phyloP scores from a whole-genome alignment of 1,139 yeast species.

The Casaregolazyma lundiana region DNA sequence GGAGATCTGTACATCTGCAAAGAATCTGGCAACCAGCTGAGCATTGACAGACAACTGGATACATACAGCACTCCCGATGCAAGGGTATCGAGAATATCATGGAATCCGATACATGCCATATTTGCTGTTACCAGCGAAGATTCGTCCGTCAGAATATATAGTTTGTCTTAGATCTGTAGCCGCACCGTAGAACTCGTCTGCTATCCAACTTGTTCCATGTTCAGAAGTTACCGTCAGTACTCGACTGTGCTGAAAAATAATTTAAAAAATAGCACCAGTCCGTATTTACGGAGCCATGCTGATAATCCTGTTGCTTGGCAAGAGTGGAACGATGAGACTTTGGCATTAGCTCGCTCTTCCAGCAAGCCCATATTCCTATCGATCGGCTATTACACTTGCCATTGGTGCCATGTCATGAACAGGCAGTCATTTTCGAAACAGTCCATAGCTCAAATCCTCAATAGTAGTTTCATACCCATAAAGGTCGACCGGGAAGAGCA shows the following conservation, averaged over 20 bases:
- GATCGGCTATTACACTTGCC: constrained; percentile 38
- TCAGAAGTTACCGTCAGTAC: constrained; percentile 1
- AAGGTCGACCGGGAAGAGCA: constrained; percentile 38
- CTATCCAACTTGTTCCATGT: background rate
- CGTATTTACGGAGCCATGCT: constrained; percentile 28
- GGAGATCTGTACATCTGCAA: constrained; percentile 44
- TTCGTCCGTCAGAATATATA: constrained; percentile 43
- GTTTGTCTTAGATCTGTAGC: background rate
- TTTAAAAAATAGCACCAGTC: constrained; percentile 26
- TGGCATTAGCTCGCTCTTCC: constrained; percentile 30
- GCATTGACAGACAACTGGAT: constrained; percentile 24
- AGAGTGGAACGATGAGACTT: constrained; percentile 33
- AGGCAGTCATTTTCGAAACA: constrained; percentile 31
- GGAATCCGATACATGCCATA: constrained; percentile 37
- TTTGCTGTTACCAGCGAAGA: constrained; percentile 72
- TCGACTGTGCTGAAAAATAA: constrained; percentile 20
- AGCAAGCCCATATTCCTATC: constrained; percentile 36
- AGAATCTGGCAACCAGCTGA: constrained; percentile 20
- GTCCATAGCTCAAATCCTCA: constrained; percentile 31
- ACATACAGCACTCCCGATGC: constrained; percentile 48
- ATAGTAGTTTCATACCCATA: constrained; percentile 34
- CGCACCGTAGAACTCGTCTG: background rate
- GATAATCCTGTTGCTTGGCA: constrained; percentile 37
- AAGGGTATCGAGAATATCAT: constrained; percentile 55
- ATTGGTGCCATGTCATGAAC: constrained; percentile 39